Conservation (phyloP, 257 asterid genomes). For the Fraxinus quadrangulata region DNA sequence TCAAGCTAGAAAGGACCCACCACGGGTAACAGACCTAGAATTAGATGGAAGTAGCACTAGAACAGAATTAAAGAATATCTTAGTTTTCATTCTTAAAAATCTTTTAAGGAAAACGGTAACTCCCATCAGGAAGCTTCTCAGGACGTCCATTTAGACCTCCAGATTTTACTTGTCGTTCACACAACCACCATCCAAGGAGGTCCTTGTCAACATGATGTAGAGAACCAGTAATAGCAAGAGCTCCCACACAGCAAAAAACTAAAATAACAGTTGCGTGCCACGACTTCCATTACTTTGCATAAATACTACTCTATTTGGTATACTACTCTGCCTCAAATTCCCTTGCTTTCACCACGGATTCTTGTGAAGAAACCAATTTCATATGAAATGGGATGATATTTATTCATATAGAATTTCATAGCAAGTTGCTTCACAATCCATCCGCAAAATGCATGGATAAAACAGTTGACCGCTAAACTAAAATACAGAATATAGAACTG, state of each 20-base stretch:
- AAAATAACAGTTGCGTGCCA: slow-evolving; percentile 30
- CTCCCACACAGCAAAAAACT: slow-evolving; percentile 97
- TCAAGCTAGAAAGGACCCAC: slow-evolving; percentile 98
- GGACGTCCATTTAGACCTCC: slow-evolving; percentile 99
- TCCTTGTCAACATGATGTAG: slow-evolving; percentile 88
- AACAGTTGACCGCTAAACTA: neutral
- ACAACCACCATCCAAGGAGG: slow-evolving; percentile 99
- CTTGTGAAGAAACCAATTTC: too few species aligned
- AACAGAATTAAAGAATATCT: neutral
- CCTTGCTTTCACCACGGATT: too few species aligned
- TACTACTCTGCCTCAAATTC: neutral
- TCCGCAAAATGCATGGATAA: neutral
- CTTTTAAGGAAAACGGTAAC: slow-evolving; percentile 30
- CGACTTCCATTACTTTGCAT: neutral
- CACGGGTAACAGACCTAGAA: slow-evolving; percentile 97
- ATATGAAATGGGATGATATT: too few species aligned
- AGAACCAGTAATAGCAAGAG: slow-evolving; percentile 88
- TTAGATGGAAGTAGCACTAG: slow-evolving; percentile 12
- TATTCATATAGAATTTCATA: neutral
- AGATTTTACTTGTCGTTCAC: slow-evolving; percentile 89
- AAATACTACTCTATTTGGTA: neutral
- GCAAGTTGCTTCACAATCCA: neutral
- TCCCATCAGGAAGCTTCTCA: slow-evolving; percentile 97
- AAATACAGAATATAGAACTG: neutral
- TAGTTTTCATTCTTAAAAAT: neutral